These are phyloP conservation scores for Solanum pimpinellifolium DNA, from an alignment of 257 asterid genomes.

Conservation along the genomic window DNA sequence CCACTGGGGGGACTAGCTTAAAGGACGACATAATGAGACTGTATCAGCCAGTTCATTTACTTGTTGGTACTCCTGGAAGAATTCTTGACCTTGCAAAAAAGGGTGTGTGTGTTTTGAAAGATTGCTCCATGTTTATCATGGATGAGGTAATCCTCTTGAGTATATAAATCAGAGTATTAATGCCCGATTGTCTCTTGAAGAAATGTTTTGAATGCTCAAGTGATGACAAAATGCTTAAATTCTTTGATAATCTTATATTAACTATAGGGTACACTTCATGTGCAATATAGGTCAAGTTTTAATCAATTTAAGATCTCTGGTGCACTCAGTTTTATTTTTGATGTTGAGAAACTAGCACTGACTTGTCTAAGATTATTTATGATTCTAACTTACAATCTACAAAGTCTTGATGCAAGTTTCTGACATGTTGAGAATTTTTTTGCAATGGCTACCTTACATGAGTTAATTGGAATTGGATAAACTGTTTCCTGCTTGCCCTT, in stretches of 20 bases:
- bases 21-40: conserved; percentile 89
- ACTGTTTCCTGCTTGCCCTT: neutral
- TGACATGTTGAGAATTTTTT: neutral
- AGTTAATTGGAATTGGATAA: neutral
- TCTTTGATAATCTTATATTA: neutral
- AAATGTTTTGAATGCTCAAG: neutral
- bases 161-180: neutral
- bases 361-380: neutral
- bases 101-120: conserved; percentile 51
- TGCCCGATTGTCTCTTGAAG: neutral
- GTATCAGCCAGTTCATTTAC: conserved; percentile 85
- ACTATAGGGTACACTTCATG: neutral
- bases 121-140: conserved; percentile 61
- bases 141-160: conserved; percentile 53
- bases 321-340: neutral
- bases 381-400: neutral
- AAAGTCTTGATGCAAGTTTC: neutral
- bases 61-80: conserved; percentile 94
- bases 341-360: neutral
- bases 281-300: neutral
- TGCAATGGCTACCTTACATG: neutral
- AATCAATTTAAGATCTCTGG: neutral
- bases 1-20: conserved; percentile 88
- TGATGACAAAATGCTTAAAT: neutral
- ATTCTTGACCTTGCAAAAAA: conserved; percentile 74